A percentile compares a stretch with the other conserved stretches of the same genome.
Conservation (phyloP, 1,284 basidiomycete genomes). For the Malassezia caprae region DNA sequence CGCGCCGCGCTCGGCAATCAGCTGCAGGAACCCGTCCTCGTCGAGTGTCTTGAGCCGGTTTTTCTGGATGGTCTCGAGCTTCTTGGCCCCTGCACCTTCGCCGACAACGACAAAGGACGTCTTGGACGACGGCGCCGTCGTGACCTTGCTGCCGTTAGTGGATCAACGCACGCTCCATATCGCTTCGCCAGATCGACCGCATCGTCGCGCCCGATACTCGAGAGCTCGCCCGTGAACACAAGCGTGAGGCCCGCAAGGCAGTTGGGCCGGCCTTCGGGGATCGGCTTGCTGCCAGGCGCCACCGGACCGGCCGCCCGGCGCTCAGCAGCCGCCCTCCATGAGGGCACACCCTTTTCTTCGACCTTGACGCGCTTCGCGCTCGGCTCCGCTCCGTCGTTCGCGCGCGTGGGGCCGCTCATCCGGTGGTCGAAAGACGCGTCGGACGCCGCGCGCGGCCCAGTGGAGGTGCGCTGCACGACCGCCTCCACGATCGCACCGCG, state of each 20-base stretch:
- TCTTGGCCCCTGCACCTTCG: conserved; percentile 73
- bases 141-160: conserved; percentile 53
- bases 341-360: not conserved
- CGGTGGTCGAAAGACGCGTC: not conserved
- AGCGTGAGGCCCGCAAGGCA: conserved; percentile 78
- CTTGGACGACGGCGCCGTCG: conserved; percentile 73
- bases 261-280: conserved; percentile 68
- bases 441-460: not conserved
- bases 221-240: conserved; percentile 81
- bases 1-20: conserved; percentile 49
- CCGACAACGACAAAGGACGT: conserved; percentile 86
- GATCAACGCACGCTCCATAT: conserved; percentile 57
- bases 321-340: conserved; percentile 48
- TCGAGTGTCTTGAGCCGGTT: conserved; percentile 63
- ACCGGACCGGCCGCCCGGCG: conserved; percentile 61
- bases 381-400: not conserved
- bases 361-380: conserved; percentile 6
- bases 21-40: conserved; percentile 76
- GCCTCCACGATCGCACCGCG: not conserved
- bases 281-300: conserved; percentile 67
- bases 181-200: conserved; percentile 79
- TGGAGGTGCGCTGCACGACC: not conserved
- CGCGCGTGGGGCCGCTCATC: not conserved
- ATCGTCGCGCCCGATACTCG: conserved; percentile 76
- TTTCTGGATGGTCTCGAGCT: conserved; percentile 73